phyloP scores from a whole-genome alignment of 768 basidiomycete species.

The Leucosporidium yakuticum region DNA sequence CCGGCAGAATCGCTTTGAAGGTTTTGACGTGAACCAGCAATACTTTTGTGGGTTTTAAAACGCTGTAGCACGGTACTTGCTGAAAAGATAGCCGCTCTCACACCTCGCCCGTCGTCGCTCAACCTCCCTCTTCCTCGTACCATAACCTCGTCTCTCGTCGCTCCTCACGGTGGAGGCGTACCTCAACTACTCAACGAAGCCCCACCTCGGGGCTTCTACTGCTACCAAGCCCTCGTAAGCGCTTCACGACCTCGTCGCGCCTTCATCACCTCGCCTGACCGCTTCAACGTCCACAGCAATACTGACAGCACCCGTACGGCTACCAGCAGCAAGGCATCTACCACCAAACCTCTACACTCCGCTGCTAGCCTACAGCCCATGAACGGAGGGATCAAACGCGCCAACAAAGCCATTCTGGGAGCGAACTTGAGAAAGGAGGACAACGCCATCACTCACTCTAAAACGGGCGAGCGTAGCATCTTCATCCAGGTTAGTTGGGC shows the following conservation, averaged over 20 bases:
- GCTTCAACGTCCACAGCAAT: background rate
- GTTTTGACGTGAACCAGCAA: too few species aligned
- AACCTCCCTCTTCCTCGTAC: too few species aligned
- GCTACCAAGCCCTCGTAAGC: background rate
- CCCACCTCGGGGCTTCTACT: too few species aligned
- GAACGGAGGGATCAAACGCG: slow-evolving; percentile 1
- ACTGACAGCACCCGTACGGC: background rate
- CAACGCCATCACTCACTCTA: slow-evolving; percentile 67
- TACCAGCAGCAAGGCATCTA: background rate
- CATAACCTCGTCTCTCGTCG: too few species aligned
- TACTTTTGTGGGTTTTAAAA: too few species aligned
- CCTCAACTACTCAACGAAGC: too few species aligned
- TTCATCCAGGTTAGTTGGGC: background rate
- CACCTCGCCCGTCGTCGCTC: too few species aligned
- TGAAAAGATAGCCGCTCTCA: too few species aligned
- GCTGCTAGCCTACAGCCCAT: background rate
- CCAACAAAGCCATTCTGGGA: slow-evolving; percentile 54
- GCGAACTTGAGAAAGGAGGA: slow-evolving; percentile 57
- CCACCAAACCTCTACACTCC: background rate
- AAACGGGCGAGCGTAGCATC: background rate
- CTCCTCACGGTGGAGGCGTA: too few species aligned
- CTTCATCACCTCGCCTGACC: background rate
- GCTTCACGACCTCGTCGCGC: background rate
- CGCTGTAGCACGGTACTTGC: too few species aligned
- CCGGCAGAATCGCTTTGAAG: too few species aligned